Evolutionary conservation across 306 rosid species (phyloP), one percentile per base, ranked within the genome.

Genomic region (Begonia fuchsioides): DNA sequence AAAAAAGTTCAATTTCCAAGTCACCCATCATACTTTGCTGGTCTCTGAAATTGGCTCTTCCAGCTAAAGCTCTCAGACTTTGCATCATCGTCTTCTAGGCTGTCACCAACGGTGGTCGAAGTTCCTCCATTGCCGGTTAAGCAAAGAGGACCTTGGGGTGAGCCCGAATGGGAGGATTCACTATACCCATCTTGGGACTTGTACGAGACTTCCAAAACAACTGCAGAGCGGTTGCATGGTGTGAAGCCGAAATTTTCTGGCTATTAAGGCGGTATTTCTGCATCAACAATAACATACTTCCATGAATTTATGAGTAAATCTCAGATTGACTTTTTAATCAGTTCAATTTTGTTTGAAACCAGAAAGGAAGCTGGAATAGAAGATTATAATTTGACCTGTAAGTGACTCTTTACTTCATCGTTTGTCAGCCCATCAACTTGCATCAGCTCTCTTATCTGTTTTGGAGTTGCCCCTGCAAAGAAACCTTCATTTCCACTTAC

Each of bases 391-490:
- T n/a, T n/a, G n/a, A 82, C 98, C 74, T 92, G 98, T 74, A 92
- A 76, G 68, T 92, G 98, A 65, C 94, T 85, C 68, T 85, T 92
- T 66, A 92, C 98, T 82, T 92, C 98, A 48, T 92, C 98, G n/a
- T 92, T 92, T 11, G 98, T 92, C 57, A 92, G 73, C 63, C 96
- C 96, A 67, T 90, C 98, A 32, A 90, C 98, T 61, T 85, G 94
- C 98, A 92, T 92, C 49, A 92, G 85, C 52, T 92, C 96, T 77
- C 98, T 79, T 55, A 92, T 92, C 75, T 92, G 98, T 80, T 92
- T 92, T 43, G 98, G 98, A 11, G 98, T 92, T 39, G 98, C 98
- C 17, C 71, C 98, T 85, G 82, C 57, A n/a, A 72, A 39, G 9
- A 38, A 39, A 17, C 19, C 11, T 2, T 9, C 17, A 39, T 26